Base-by-base conservation (phyloP, 2,329 filamentous ascomycete species). In the Microsporum canis region DNA sequence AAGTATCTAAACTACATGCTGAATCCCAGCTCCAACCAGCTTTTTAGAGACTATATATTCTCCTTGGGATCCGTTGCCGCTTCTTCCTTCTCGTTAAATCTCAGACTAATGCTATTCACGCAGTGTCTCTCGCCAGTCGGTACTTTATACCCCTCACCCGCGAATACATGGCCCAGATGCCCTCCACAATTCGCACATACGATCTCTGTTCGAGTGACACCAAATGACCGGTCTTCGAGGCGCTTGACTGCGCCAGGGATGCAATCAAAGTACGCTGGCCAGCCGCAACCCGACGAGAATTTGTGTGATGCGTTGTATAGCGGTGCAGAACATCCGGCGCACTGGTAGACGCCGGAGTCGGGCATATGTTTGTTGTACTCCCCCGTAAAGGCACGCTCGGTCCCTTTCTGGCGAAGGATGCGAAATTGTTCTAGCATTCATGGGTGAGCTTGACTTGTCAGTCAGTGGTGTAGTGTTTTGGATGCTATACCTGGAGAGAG, bases 261-360 rank as follows among this genome's bases (percentile, higher is more conserved):
- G 66, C 88, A 92, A 75, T 99, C 94, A 72, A 92, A 99, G 77
- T 97, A 99, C 10, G 94, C 94, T 0, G 94, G 94, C 94, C 94
- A 99, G 63, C 94, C 94, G 75, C 94, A 99, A 47, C 91, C 90
- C 17, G 89, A 95, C 75, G 89, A 89, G 82, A 99, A 99, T 75
- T 99, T 99, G 77, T 96, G 91, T 65, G 82, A 82, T 33, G 94
- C 91, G 74, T 86, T 92, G 83, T 99, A 99, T 17, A 99, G 84
- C 3, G 94, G 91, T 5, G 91, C 83, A 33, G 86, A 75, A 80
- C 94, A 99, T 59, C 84, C 94, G 17, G 88, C 89, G 76, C 94
- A 99, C 53, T 81, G 85, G 78, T 97, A 99, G 60, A 90, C 83
- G 61, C 94, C 95, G 3, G 81, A 71, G 0, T 81, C 75, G 1